Conservation (phyloP, 192 early-diverging fungal species). For the Borealophlyctis nickersoniae region DNA sequence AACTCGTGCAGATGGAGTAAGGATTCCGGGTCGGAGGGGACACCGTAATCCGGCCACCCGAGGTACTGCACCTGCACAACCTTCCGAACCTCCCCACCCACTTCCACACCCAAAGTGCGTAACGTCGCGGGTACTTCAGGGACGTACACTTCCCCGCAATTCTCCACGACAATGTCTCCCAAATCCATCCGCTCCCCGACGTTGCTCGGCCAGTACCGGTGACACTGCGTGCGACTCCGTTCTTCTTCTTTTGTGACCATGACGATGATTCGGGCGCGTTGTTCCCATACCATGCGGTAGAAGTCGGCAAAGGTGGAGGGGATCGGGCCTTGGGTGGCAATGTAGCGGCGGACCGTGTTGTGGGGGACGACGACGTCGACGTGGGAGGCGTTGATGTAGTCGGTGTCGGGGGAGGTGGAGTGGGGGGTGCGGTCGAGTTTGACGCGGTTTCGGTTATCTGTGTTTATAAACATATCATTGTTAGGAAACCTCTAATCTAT, state of each 20-base stretch:
- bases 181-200: neutral
- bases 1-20: slow-evolving; percentile 50
- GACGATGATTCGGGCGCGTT: slow-evolving; percentile 67
- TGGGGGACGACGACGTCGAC: slow-evolving; percentile 30
- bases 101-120: slow-evolving; percentile 43
- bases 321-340: slow-evolving; percentile 86
- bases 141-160: neutral
- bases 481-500: neutral
- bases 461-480: too few relatives aligned
- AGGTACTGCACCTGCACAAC: slow-evolving; percentile 70
- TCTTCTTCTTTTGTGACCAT: slow-evolving; percentile 72
- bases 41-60: slow-evolving; percentile 81
- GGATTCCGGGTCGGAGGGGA: slow-evolving; percentile 54
- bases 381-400: slow-evolving; percentile 46
- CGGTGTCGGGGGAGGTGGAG: neutral
- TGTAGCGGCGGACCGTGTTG: slow-evolving; percentile 51
- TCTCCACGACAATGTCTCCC: slow-evolving; percentile 1
- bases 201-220: slow-evolving; percentile 76
- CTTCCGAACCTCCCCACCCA: slow-evolving; percentile 20
- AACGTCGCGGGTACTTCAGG: slow-evolving; percentile 33
- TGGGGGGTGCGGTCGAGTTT: neutral
- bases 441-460: slow-evolving; percentile 37
- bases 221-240: slow-evolving; percentile 66
- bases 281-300: slow-evolving; percentile 79
- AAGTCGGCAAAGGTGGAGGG: slow-evolving; percentile 68